phyloP scores from a whole-genome alignment of 2,329 filamentous ascomycete genomes.

The Neocatenulostroma microsporum region DNA sequence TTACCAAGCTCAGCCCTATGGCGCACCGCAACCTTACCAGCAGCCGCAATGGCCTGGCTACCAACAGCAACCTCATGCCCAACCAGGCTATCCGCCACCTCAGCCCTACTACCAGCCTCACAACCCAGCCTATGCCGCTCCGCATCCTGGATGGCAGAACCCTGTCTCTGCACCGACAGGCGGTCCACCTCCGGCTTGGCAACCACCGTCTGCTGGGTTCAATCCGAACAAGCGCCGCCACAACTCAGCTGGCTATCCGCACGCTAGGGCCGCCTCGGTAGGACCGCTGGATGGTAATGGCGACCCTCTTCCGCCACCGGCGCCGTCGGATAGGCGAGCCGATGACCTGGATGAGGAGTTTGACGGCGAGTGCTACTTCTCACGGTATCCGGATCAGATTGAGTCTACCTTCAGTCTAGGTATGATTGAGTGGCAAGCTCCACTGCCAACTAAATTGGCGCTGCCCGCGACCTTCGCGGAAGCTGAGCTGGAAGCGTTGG shows the following conservation, averaged over 20 bases:
- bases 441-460: conserved; percentile 37
- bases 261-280: neutral
- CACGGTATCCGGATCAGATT: conserved; percentile 38
- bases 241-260: conserved; percentile 13
- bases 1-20: conserved; percentile 7
- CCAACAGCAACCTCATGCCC: conserved; percentile 10
- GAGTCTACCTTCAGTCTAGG: conserved; percentile 39
- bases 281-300: conserved; percentile 22
- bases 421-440: conserved; percentile 38
- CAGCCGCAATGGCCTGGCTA: conserved; percentile 18
- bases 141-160: conserved; percentile 7
- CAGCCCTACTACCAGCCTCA: conserved; percentile 9
- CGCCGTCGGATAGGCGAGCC: conserved; percentile 6
- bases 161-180: conserved; percentile 9
- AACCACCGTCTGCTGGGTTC: conserved; percentile 10
- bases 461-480: conserved; percentile 38
- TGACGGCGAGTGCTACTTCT: conserved; percentile 38
- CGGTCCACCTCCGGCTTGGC: conserved; percentile 13
- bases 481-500: conserved; percentile 37
- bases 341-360: conserved; percentile 35
- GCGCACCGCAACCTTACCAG: conserved; percentile 10
- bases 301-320: conserved; percentile 18
- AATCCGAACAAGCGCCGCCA: conserved; percentile 11
- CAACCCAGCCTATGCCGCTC: conserved; percentile 2
- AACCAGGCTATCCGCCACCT: conserved; percentile 17